Base-by-base conservation (phyloP, 371 early-diverging fungal species). In the Lichtheimia corymbifera region DNA sequence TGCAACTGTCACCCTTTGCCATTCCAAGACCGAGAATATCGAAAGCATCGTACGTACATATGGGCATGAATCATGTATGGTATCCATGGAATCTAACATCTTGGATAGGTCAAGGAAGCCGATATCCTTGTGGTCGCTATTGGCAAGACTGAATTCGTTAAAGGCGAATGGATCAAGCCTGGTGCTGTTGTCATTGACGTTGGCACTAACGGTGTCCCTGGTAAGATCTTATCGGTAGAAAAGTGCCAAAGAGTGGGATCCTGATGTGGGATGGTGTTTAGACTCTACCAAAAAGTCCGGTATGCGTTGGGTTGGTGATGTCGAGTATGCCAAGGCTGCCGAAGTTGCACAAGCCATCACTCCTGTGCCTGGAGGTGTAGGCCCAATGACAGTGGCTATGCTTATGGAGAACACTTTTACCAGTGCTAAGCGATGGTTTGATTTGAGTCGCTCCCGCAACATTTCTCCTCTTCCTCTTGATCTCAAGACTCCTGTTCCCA, bases 361-460 rank as follows among this genome's bases (percentile, higher is more conserved):
- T 1, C 96, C 97, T 2, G 97, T 97, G 15, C 97, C 97, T 28
- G 97, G 97, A 12, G 97, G 96, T 59, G 96, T 96, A 9, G 97
- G 97, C 0, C 97, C 97, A 11, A 95, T 97, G 97, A 96, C 97
- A 4, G 97, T 97, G 14, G 94, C 94, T 45, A 95, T 97, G 95
- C 76, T 97, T 24, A 77, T 97, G 79, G 76, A 88, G 51, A 97
- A 97, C 77, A 92, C 91, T 0, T 76, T 90, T 0, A 63, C 81
- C 42, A 86, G 90, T 50, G 94, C 94, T 30, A 83, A 88, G 67
- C 83, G 70, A 3, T 63, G 66, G 70, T 61, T 70, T 18, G 61
- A 71, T 22, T 75, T 82, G 28, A 73, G 73, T 14, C 67, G 61
- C 25, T 77, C 83, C 59, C 67, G 82, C 30, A 74, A 79, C 12